Evolutionary conservation across 176 grass and related monocot species (phyloP).

Genomic region (Carex parvula): DNA sequence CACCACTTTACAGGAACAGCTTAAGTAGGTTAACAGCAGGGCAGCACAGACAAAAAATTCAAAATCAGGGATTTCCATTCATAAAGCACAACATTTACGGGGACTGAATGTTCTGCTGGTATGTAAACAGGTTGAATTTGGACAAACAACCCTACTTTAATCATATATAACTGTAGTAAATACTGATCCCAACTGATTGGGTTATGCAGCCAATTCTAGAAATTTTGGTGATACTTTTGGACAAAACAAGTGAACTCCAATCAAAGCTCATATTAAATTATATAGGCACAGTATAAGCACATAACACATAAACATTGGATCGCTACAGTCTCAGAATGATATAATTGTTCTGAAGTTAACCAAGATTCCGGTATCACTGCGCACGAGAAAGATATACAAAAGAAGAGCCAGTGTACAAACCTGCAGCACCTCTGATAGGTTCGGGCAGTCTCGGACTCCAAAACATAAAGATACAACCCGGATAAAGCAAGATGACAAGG

Average conservation of each 20-base stretch:
- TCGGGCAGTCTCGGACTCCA: constrained; percentile 71
- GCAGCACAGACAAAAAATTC: background rate
- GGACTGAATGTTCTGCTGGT: background rate
- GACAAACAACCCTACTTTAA: background rate
- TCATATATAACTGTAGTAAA: background rate
- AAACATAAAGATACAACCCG: constrained; percentile 88
- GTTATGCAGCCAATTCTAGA: background rate
- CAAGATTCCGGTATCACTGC: background rate
- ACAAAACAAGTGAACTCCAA: background rate
- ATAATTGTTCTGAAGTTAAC: background rate
- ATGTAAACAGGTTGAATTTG: background rate
- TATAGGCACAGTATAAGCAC: background rate
- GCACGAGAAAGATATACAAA: background rate
- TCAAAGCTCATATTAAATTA: background rate
- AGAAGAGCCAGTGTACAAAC: constrained; percentile 35
- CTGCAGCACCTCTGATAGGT: constrained; percentile 82
- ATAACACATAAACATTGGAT: background rate
- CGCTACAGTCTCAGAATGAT: background rate
- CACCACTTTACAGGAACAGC: background rate
- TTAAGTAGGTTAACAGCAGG: background rate
- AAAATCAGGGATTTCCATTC: background rate
- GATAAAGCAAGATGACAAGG: constrained; percentile 81
- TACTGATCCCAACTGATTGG: background rate
- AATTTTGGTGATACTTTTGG: background rate
- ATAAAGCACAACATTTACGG: background rate